These are phyloP conservation scores for Termitomyces titanicus DNA, from an alignment of 768 basidiomycete species.

Conservation along the genomic window DNA sequence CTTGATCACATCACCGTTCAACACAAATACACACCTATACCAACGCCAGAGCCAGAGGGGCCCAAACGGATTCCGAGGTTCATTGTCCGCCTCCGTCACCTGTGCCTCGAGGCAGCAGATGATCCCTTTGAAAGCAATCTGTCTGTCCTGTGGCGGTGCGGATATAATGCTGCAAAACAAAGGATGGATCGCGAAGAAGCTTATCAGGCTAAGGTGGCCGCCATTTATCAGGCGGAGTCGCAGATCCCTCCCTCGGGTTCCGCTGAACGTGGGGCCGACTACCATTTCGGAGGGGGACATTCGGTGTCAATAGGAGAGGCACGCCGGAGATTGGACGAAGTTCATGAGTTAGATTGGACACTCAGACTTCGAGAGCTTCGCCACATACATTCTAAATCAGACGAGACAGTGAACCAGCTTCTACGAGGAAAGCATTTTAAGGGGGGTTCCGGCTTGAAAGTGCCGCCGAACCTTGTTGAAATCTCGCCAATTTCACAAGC, in stretches of 20 bases:
- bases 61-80: constrained; percentile 72
- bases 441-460: constrained; percentile 21
- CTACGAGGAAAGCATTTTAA: constrained; percentile 35
- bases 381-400: constrained; percentile 46
- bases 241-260: constrained; percentile 20
- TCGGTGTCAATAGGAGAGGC: constrained; percentile 73
- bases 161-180: constrained; percentile 64
- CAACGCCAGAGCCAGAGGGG: constrained; percentile 64
- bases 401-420: constrained; percentile 41
- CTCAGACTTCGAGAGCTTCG: constrained; percentile 46
- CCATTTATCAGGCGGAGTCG: constrained; percentile 46
- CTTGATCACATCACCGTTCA: constrained; percentile 51
- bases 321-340: constrained; percentile 57
- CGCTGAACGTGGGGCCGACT: constrained; percentile 40
- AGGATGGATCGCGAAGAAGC: constrained; percentile 76
- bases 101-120: constrained; percentile 79
- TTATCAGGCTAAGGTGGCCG: constrained; percentile 74
- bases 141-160: constrained; percentile 70
- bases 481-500: constrained; percentile 28
- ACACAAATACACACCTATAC: constrained; percentile 49
- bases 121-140: constrained; percentile 79
- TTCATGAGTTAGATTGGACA: constrained; percentile 74
- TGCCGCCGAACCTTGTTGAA: constrained; percentile 44
- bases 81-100: constrained; percentile 48
- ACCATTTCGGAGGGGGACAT: constrained; percentile 60